Evolutionary conservation across 2,329 filamentous ascomycete genomes (phyloP).

Genomic region (Diaporthe vaccinii): DNA sequence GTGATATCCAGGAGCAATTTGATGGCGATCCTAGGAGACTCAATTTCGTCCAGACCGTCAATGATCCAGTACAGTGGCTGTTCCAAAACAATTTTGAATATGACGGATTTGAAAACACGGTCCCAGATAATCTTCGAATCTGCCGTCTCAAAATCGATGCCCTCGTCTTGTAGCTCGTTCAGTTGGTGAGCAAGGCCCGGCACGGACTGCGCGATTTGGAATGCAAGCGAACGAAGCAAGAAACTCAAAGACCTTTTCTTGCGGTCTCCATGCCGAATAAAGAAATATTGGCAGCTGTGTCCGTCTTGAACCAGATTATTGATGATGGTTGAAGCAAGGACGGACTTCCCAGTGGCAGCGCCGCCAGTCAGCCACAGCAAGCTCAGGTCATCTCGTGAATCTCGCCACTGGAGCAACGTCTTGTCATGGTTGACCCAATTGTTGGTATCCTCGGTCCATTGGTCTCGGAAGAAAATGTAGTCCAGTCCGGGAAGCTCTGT

Average conservation of each 20-base stretch:
- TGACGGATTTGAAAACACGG: background rate
- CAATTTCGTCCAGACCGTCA: conserved; percentile 11
- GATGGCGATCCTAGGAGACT: background rate
- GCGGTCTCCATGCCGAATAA: conserved; percentile 43
- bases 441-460: conserved; percentile 8
- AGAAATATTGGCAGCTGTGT: conserved; percentile 45
- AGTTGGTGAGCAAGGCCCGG: background rate
- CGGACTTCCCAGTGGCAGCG: background rate
- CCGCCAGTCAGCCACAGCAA: conserved; percentile 19
- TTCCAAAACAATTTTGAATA: background rate
- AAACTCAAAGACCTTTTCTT: conserved; percentile 39
- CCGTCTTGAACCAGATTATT: conserved; percentile 20
- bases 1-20: background rate
- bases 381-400: background rate
- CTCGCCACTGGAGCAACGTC: background rate
- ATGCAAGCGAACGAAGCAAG: conserved; percentile 9
- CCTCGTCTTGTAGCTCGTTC: background rate
- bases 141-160: background rate
- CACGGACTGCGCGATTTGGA: background rate
- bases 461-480: conserved; percentile 10
- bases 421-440: conserved; percentile 1
- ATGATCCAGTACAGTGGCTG: conserved; percentile 14
- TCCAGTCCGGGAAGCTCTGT: conserved; percentile 18
- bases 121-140: conserved; percentile 15
- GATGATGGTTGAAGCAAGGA: conserved; percentile 20